A percentile compares a stretch with the other conserved stretches of the same genome.
Conservation (phyloP, 202 grass and related monocot species). For the Alloteropsis angusta region DNA sequence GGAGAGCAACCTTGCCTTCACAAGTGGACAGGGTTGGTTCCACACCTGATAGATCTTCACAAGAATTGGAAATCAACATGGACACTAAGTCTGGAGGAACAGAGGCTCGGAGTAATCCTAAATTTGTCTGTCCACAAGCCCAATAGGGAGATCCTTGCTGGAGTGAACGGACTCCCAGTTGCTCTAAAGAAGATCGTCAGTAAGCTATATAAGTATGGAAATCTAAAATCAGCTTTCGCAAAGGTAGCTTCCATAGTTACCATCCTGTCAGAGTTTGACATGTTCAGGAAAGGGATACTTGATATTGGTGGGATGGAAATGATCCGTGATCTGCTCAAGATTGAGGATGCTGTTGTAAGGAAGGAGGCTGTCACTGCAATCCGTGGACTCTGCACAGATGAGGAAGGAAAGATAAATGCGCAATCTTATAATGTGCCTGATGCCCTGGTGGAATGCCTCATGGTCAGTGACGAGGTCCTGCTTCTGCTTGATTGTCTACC, state of each 20-base stretch:
- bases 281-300: slow-evolving; percentile 32
- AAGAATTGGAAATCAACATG: slow-evolving; percentile 32
- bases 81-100: slow-evolving; percentile 22
- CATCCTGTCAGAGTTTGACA: slow-evolving; percentile 26
- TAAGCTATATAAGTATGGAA: neutral
- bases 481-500: slow-evolving; percentile 20
- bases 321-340: slow-evolving; percentile 25
- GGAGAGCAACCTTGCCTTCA: slow-evolving; percentile 36
- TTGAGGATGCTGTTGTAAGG: slow-evolving; percentile 20
- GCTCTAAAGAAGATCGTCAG: neutral
- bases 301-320: slow-evolving; percentile 27
- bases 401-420: slow-evolving; percentile 17
- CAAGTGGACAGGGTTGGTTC: slow-evolving; percentile 10
- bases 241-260: slow-evolving; percentile 31
- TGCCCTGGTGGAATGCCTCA: slow-evolving; percentile 27
- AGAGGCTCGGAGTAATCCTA: slow-evolving; percentile 20
- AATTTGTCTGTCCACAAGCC: slow-evolving; percentile 33
- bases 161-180: slow-evolving; percentile 4
- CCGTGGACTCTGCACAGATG: slow-evolving; percentile 18
- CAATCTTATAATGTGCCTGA: slow-evolving; percentile 8
- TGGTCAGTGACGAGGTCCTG: slow-evolving; percentile 26
- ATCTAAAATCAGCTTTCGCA: neutral
- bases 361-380: slow-evolving; percentile 34
- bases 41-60: slow-evolving; percentile 22
- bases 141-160: slow-evolving; percentile 32